Base-by-base conservation (phyloP, 805 yeast species). In the Yamadazyma phyllophila region DNA sequence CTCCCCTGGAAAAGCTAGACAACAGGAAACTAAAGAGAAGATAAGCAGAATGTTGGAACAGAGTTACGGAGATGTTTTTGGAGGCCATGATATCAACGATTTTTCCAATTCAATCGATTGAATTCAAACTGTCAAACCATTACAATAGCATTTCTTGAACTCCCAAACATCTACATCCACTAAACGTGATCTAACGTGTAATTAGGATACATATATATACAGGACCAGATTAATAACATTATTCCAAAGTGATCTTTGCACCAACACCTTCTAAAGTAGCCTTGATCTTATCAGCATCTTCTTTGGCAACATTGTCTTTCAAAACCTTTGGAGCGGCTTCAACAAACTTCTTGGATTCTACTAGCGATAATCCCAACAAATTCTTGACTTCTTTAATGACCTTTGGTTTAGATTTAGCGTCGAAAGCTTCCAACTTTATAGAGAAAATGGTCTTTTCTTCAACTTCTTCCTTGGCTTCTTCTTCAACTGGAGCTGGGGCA, bases 281-380 rank as follows among this genome's bases (percentile, higher is more conserved):
- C 77, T 94, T 92, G 66, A 94, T 85, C 80, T 91, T 90, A 61
- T 92, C 97, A 55, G 98, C 98, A 60, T 94, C 99, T 65, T 88
- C 99, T 78, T 94, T 94, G 51, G 96, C 85, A 50, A 94, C 90
- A 59, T 90, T 89, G 60, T 94, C 99, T 76, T 94, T 94, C 68
- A 94, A 77, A 38, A 87, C 76, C 78, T 94, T 94, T 58, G 99
- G 99, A 51, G 99, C 98, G 60, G 89, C 73, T 76, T 94, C 99
- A 47, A 94, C 99, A 56, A 94, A 88, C 75, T 94, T 94, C 83
- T 94, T 94, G 51, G 97, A 88, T 66, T 94, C 98, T 50, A 94
- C 99, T 58, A 94, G 78, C 6, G 96, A 88, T 59, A 94, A 77
- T 12, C 97, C 97, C 61, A 94, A 78, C 62, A 92, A 74, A 50